phyloP scores from a whole-genome alignment of 495 filamentous ascomycete genomes.

The Chaetomium cochliodes region DNA sequence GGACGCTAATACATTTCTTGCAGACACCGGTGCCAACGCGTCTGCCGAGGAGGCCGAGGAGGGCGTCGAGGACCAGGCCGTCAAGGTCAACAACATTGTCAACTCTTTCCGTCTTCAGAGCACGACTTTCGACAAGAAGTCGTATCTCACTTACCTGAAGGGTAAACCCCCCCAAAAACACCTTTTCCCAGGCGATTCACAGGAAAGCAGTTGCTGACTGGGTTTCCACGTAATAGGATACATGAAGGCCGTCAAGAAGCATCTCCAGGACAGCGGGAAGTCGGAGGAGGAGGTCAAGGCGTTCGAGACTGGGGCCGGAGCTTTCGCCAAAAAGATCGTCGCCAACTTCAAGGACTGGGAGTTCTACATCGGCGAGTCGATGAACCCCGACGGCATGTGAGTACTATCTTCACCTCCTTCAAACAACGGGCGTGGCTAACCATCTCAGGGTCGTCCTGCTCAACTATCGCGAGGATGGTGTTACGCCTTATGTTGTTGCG shows the following conservation, averaged over 20 bases:
- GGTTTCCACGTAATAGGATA: slow-evolving; percentile 56
- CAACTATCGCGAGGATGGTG: slow-evolving; percentile 95
- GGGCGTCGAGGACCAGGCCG: slow-evolving; percentile 60
- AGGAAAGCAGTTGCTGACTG: not conserved
- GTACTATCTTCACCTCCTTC: slow-evolving; percentile 31
- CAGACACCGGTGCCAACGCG: slow-evolving; percentile 93
- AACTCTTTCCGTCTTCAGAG: slow-evolving; percentile 84
- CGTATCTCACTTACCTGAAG: slow-evolving; percentile 78
- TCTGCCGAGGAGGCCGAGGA: slow-evolving; percentile 89
- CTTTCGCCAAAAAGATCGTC: slow-evolving; percentile 76
- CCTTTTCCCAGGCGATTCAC: not conserved
- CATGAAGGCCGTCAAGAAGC: slow-evolving; percentile 79
- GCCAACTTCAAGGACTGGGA: slow-evolving; percentile 92
- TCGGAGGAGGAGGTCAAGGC: slow-evolving; percentile 62
- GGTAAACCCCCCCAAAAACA: slow-evolving; percentile 52
- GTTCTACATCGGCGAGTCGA: slow-evolving; percentile 85
- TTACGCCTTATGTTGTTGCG: slow-evolving; percentile 82
- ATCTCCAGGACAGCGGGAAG: slow-evolving; percentile 61
- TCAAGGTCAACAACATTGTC: slow-evolving; percentile 91
- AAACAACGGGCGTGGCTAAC: slow-evolving; percentile 14
- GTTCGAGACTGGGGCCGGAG: slow-evolving; percentile 72
- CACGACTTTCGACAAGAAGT: slow-evolving; percentile 80
- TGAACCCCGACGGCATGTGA: slow-evolving; percentile 88
- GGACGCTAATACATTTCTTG: slow-evolving; percentile 1
- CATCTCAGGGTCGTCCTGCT: slow-evolving; percentile 78